Percentiles rank a stretch among this genome's conserved stretches.
Conservation (phyloP, 78 protist species). For the Polysphondylium violaceum region DNA sequence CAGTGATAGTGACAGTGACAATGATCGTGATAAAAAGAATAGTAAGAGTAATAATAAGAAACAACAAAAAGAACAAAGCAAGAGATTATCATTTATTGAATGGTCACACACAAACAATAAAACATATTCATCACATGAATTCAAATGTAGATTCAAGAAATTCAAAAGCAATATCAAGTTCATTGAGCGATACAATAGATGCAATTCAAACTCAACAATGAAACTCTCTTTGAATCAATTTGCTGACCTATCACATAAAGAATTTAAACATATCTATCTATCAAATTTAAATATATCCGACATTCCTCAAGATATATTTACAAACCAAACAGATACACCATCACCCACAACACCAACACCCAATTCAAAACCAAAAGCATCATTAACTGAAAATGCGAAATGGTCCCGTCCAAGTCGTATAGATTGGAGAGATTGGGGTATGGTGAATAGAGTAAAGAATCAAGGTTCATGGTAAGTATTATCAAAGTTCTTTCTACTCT, state of each 20-base stretch:
- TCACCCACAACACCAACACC: background rate
- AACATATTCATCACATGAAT: no score
- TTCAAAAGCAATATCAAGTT: background rate
- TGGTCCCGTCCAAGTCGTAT: background rate
- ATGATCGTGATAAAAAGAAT: no score
- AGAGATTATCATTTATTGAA: no score
- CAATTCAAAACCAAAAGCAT: background rate
- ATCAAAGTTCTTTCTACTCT: background rate
- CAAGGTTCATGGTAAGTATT: conserved; percentile 2
- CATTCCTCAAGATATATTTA: background rate
- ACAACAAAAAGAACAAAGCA: no score
- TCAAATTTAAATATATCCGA: background rate
- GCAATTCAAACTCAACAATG: background rate
- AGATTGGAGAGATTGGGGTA: background rate
- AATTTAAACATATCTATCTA: background rate
- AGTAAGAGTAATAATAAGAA: no score
- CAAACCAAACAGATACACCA: background rate
- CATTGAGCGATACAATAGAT: background rate
- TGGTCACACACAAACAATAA: no score
- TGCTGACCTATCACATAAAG: conserved; percentile 1
- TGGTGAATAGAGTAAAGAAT: background rate
- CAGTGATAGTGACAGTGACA: no score
- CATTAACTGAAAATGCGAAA: background rate
- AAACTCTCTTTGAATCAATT: conserved; percentile 5
- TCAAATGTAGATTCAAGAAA: background rate